phyloP scores from a whole-genome alignment of 345 rosid species.

The Salix udensis region DNA sequence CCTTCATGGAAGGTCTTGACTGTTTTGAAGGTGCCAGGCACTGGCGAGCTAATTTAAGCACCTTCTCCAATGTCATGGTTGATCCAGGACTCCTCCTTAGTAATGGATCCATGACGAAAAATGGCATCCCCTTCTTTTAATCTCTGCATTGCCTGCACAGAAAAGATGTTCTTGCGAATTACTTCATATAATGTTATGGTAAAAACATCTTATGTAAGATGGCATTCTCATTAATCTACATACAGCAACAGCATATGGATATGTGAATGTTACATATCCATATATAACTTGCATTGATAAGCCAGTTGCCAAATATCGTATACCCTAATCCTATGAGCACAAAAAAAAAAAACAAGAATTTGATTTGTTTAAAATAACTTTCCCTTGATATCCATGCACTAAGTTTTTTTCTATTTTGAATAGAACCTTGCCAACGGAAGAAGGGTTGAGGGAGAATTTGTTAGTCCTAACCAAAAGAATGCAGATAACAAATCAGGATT shows the following conservation, averaged over 20 bases:
- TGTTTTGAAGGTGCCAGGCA: constrained; percentile 55
- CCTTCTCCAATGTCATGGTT: constrained; percentile 46
- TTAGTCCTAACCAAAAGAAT: too few species aligned
- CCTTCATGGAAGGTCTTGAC: constrained; percentile 75
- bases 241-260: too few species aligned
- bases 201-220: too few species aligned
- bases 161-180: not conserved
- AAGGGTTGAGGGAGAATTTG: not conserved
- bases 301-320: not conserved
- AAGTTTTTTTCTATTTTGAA: not conserved
- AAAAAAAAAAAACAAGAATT: too few species aligned
- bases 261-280: too few species aligned
- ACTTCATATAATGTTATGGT: too few species aligned
- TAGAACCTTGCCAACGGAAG: not conserved
- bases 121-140: constrained; percentile 52
- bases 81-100: constrained; percentile 65
- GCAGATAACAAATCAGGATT: too few species aligned
- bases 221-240: too few species aligned
- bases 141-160: constrained; percentile 66
- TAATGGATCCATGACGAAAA: constrained; percentile 71
- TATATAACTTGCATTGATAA: not conserved
- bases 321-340: not conserved
- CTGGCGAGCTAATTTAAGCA: constrained; percentile 58
- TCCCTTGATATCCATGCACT: too few species aligned
- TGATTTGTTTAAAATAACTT: not conserved